Conservation (phyloP, 2,329 filamentous ascomycete species). For the Cercospora canescens region DNA sequence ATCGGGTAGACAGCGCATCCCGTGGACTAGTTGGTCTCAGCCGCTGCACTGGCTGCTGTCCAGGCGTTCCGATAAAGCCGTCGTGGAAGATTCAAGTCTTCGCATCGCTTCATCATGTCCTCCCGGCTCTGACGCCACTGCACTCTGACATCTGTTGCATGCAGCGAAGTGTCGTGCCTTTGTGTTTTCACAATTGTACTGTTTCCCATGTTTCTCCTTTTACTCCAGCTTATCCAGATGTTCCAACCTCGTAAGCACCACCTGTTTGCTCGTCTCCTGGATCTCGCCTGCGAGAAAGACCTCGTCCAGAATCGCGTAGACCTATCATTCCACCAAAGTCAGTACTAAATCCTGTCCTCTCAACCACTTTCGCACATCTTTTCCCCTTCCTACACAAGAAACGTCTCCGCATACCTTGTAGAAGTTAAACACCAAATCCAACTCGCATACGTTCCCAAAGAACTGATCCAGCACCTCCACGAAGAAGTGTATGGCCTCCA, state of each 20-base stretch:
- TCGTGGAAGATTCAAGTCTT: too few relatives aligned
- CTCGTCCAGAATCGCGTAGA: constrained; percentile 97
- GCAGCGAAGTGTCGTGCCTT: too few relatives aligned
- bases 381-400: background rate
- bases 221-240: constrained; percentile 95
- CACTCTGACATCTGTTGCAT: background rate
- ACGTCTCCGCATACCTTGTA: constrained; percentile 55
- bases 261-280: constrained; percentile 98
- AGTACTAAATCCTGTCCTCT: background rate
- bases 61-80: too few relatives aligned
- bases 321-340: constrained; percentile 47
- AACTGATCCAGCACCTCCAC: constrained; percentile 98
- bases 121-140: background rate
- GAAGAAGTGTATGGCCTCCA: constrained; percentile 99
- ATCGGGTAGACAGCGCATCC: too few relatives aligned
- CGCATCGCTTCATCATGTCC: too few relatives aligned
- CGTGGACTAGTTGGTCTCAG: too few relatives aligned
- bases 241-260: constrained; percentile 88
- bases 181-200: background rate
- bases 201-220: background rate
- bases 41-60: too few relatives aligned
- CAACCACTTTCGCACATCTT: constrained; percentile 23
- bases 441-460: constrained; percentile 98
- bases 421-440: constrained; percentile 80
- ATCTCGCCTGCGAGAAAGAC: constrained; percentile 98